phyloP scores from a whole-genome alignment of 768 basidiomycete genomes.

The Tylopilus sp. region DNA sequence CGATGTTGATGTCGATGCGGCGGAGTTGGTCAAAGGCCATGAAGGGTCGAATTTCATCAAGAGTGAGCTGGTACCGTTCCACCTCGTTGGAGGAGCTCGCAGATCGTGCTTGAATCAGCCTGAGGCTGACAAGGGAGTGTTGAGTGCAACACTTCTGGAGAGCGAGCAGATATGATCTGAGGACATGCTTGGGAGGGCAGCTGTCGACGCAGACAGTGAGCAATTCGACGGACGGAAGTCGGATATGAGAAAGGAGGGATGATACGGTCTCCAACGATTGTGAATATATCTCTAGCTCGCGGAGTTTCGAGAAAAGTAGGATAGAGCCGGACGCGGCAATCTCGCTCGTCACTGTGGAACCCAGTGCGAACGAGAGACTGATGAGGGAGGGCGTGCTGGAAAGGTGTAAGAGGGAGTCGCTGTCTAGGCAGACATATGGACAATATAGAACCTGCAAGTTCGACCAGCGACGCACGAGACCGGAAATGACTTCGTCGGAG shows the following conservation, averaged over 20 bases:
- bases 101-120: background rate
- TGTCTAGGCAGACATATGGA: background rate
- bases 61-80: background rate
- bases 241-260: background rate
- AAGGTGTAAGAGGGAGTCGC: background rate
- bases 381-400: background rate
- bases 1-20: background rate
- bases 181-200: background rate
- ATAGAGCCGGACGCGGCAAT: background rate
- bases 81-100: background rate
- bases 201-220: slow-evolving; percentile 1
- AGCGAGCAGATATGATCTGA: background rate
- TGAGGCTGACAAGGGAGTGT: slow-evolving; percentile 1
- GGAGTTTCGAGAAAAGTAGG: background rate
- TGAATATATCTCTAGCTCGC: background rate
- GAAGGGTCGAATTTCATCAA: background rate
- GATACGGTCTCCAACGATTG: slow-evolving; percentile 1
- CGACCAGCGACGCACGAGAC: background rate
- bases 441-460: background rate
- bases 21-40: slow-evolving; percentile 4
- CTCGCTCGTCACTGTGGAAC: background rate
- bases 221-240: background rate
- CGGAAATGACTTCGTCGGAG: background rate
- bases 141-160: background rate
- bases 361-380: background rate